Percentiles rank a stretch among this genome's conserved stretches.
phyloP scores from a whole-genome alignment of 352 stramenopile genomes.

The Globisporangium iwayamae region DNA sequence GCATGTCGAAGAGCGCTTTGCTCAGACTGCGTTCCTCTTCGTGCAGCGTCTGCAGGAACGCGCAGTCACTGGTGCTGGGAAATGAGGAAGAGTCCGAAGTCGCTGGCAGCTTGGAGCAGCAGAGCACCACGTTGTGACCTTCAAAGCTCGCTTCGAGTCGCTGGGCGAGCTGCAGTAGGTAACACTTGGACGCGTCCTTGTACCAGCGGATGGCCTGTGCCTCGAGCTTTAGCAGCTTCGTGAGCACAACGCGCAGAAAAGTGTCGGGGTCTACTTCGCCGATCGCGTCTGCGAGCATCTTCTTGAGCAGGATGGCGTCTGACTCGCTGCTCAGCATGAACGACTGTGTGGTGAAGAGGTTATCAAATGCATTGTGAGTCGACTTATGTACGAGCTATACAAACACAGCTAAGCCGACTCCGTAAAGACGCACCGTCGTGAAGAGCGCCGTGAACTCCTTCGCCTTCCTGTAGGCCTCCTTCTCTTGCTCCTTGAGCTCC shows the following conservation, averaged over 20 bases:
- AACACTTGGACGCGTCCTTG: conserved; percentile 53
- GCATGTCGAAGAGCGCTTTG: conserved; percentile 65
- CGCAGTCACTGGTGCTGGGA: conserved; percentile 18
- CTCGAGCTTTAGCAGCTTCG: conserved; percentile 65
- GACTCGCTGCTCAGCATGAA: conserved; percentile 48
- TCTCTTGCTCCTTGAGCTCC: conserved; percentile 48
- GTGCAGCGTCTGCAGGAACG: conserved; percentile 43
- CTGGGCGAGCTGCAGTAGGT: conserved; percentile 60
- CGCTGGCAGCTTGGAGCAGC: conserved; percentile 31
- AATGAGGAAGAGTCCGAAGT: conserved; percentile 9
- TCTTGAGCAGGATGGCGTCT: conserved; percentile 33
- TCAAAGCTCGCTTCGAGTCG: conserved; percentile 42
- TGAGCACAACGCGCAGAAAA: conserved; percentile 49
- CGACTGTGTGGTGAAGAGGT: conserved; percentile 30
- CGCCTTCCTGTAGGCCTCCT: conserved; percentile 43
- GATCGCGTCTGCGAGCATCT: conserved; percentile 46
- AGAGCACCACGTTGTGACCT: conserved; percentile 40
- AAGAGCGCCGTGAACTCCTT: conserved; percentile 66
- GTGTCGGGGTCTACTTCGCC: conserved; percentile 35
- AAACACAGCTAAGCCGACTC: not conserved
- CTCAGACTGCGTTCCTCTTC: conserved; percentile 49
- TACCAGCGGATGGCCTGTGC: conserved; percentile 72
- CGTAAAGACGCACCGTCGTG: conserved; percentile 36
- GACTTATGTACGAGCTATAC: not conserved
- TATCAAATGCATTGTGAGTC: not conserved